These are phyloP conservation scores for Haplosporangium sp. DNA, from an alignment of 371 early-diverging fungal genomes.

Conservation along the genomic window DNA sequence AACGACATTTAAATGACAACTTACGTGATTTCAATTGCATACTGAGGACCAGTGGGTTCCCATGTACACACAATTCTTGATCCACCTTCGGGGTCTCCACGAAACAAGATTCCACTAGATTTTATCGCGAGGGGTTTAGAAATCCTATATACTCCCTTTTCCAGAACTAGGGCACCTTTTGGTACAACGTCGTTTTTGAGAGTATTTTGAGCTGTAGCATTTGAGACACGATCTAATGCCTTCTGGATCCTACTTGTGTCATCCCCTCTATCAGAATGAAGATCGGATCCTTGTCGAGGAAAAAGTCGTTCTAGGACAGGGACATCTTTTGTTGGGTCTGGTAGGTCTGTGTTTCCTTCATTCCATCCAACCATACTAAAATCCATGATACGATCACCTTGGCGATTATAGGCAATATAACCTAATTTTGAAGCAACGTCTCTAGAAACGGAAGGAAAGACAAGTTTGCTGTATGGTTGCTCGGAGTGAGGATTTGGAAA, in stretches of 20 bases:
- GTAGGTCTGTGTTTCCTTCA: conserved; percentile 58
- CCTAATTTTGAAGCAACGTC: conserved; percentile 42
- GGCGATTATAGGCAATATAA: conserved; percentile 58
- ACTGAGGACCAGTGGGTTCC: conserved; percentile 38
- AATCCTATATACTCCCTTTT: conserved; percentile 57
- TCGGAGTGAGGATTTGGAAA: conserved; percentile 22
- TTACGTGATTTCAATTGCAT: conserved; percentile 45
- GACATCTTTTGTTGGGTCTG: conserved; percentile 23
- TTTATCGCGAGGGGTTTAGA: conserved; percentile 50
- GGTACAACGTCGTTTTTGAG: conserved; percentile 30
- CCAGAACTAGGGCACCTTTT: conserved; percentile 55
- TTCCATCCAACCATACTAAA: conserved; percentile 64
- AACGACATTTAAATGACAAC: background rate
- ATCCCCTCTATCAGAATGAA: conserved; percentile 44
- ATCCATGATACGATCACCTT: conserved; percentile 61
- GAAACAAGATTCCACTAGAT: conserved; percentile 58
- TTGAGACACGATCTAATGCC: conserved; percentile 51
- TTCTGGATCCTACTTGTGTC: conserved; percentile 60
- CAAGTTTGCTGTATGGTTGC: conserved; percentile 34
- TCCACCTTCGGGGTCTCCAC: conserved; percentile 61
- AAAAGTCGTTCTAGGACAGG: conserved; percentile 36
- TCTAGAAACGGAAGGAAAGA: conserved; percentile 6
- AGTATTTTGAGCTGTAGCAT: background rate
- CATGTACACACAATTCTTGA: conserved; percentile 57
- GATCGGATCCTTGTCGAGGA: conserved; percentile 34